These are phyloP conservation scores for Scutellaria minor DNA, from an alignment of 257 asterid species.

Conservation along the genomic window DNA sequence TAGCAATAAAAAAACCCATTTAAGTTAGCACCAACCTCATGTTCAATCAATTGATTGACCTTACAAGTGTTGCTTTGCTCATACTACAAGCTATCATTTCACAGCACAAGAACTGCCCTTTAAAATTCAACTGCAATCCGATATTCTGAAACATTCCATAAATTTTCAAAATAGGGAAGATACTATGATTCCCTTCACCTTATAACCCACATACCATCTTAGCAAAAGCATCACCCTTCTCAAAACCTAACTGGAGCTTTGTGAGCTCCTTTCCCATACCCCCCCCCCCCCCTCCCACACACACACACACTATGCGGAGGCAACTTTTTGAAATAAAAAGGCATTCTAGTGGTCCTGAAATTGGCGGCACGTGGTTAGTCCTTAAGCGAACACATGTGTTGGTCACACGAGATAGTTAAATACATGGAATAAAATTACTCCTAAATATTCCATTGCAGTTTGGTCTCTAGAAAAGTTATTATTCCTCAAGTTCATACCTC, in stretches of 20 bases:
- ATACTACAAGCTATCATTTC: background rate
- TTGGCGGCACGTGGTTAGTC: background rate
- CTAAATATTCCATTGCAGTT: background rate
- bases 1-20: background rate
- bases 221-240: too few relatives aligned
- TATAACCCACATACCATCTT: too few relatives aligned
- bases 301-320: background rate
- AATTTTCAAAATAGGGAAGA: too few relatives aligned
- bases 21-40: constrained; percentile 1
- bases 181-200: too few relatives aligned
- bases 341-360: background rate
- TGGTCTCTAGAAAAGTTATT: constrained; percentile 7
- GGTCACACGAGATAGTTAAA: background rate
- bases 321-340: background rate
- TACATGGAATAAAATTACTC: background rate
- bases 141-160: too few relatives aligned
- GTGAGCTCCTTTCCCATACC: background rate
- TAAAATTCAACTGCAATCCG: too few relatives aligned
- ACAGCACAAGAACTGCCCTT: too few relatives aligned
- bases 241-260: too few relatives aligned
- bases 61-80: background rate
- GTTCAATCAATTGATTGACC: background rate
- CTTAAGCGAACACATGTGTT: background rate
- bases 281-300: background rate
- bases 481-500: constrained; percentile 48